Base-by-base conservation (phyloP, 2,329 filamentous ascomycete genomes). In the Fusarium caatingaense region DNA sequence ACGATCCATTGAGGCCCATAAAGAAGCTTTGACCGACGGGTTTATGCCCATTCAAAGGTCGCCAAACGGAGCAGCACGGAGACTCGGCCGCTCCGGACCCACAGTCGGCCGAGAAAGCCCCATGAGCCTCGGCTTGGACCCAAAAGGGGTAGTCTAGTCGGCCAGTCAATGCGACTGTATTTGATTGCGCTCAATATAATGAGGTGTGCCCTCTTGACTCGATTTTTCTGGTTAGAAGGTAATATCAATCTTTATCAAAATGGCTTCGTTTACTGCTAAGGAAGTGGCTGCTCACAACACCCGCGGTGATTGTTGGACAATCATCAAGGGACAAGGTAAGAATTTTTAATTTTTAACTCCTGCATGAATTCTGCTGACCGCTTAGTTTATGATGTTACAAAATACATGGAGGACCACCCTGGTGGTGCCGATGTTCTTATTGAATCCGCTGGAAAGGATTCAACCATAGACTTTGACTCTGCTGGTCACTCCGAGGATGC, bases 401-500 rank as follows among this genome's bases (percentile, higher is more conserved):
- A 83, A 45, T 91, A 89, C 66, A 64, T 87, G 3, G 78, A 85
- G 25, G 87, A 90, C 60, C 89, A 91, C 65, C 89, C 89, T 56
- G 93, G 93, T 73, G 93, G 93, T 77, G 89, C 91, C 75, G 92
- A 94, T 76, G 88, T 94, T 64, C 84, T 96, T 42, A 84, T 93
- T 63, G 93, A 95, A 68, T 90, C 93, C 28, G 92, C 86, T 72
- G 93, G 93, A 60, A 89, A 90, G 72, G 92, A 96, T 80, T 90
- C 91, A 49, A 93, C 91, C 45, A 90, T 93, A 77, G 91, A 89
- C 44, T 96, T 94, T 76, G 92, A 96, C 81, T 91, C 94, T 75
- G 92, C 93, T 40, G 93, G 93, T 46, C 93, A 97, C 83, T 93
- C 91, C 48, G 91, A 93, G 25, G 84, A 85, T 58, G 83, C 83